Conservation (phyloP, 768 basidiomycete genomes). For the Xerocomellus amylosporus region DNA sequence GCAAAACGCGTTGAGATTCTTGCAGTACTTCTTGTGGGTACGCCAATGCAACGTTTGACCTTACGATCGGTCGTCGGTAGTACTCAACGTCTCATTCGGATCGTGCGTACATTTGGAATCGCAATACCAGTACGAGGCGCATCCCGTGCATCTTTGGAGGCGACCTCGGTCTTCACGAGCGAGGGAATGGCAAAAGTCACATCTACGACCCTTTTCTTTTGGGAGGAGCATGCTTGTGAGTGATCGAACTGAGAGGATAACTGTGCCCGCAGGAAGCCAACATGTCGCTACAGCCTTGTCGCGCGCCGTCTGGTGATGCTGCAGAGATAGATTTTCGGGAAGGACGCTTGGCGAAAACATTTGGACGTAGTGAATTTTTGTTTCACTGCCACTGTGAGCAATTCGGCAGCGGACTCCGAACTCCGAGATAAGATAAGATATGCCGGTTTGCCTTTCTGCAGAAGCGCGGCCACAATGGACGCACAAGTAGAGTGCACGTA, state of each 20-base stretch:
- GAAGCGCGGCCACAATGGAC: too few relatives aligned
- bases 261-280: slow-evolving; percentile 43
- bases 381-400: neutral
- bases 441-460: too few relatives aligned
- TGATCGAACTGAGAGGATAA: slow-evolving; percentile 45
- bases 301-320: slow-evolving; percentile 47
- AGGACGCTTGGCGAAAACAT: slow-evolving; percentile 11
- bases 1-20: slow-evolving; percentile 44
- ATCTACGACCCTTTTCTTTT: slow-evolving; percentile 59
- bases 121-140: slow-evolving; percentile 75
- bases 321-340: slow-evolving; percentile 30
- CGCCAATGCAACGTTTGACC: slow-evolving; percentile 73
- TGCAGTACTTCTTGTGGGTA: slow-evolving; percentile 69
- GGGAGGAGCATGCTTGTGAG: slow-evolving; percentile 51
- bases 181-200: slow-evolving; percentile 58
- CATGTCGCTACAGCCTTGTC: slow-evolving; percentile 46
- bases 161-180: slow-evolving; percentile 24
- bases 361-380: neutral
- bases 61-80: slow-evolving; percentile 27
- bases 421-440: neutral
- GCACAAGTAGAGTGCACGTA: too few relatives aligned
- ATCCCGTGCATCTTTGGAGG: slow-evolving; percentile 62
- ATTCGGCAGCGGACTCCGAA: neutral
- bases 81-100: slow-evolving; percentile 2
- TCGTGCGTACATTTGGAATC: slow-evolving; percentile 51